A percentile compares a stretch with the other conserved stretches of the same genome.
Evolutionary conservation across 352 stramenopile species (phyloP).

Genomic region (Globisporangium apiculatum): DNA sequence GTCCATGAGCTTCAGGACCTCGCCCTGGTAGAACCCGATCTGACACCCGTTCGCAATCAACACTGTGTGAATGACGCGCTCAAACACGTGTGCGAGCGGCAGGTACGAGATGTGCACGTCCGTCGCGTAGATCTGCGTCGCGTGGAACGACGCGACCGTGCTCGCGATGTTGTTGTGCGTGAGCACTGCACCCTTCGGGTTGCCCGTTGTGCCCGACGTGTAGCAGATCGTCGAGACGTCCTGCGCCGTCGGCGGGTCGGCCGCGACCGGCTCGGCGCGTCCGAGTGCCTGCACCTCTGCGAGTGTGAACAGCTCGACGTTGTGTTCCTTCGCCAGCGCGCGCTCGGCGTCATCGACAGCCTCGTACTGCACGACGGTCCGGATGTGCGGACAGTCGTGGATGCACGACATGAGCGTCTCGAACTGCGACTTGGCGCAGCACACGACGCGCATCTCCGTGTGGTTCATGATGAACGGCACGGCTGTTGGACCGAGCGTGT

Average conservation of each 20-base stretch:
- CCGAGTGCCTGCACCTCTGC: constrained; percentile 27
- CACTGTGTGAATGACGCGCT: constrained; percentile 56
- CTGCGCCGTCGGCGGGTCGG: constrained; percentile 32
- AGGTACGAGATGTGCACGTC: constrained; percentile 89
- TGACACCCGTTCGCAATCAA: constrained; percentile 63
- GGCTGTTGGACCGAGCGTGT: constrained; percentile 60
- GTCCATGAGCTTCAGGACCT: constrained; percentile 86
- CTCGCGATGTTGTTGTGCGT: constrained; percentile 44
- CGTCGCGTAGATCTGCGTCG: constrained; percentile 6
- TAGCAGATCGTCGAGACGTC: constrained; percentile 93
- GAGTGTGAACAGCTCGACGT: constrained; percentile 37
- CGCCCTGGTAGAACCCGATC: constrained; percentile 90
- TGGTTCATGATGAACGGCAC: constrained; percentile 78
- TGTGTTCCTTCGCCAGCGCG: constrained; percentile 20
- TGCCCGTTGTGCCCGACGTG: constrained; percentile 66
- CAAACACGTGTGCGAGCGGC: constrained; percentile 93
- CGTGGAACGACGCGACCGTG: constrained; percentile 2
- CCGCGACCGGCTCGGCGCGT: constrained; percentile 33
- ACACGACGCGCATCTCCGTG: constrained; percentile 60
- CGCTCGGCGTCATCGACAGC: constrained; percentile 29
- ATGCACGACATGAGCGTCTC: constrained; percentile 40
- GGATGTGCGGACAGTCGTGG: constrained; percentile 38
- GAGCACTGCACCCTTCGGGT: constrained; percentile 66
- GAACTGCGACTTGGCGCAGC: constrained; percentile 56
- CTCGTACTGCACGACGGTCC: constrained; percentile 50